Conservation (phyloP, 2,329 filamentous ascomycete genomes). For the Rhynchosporium graminicola region DNA sequence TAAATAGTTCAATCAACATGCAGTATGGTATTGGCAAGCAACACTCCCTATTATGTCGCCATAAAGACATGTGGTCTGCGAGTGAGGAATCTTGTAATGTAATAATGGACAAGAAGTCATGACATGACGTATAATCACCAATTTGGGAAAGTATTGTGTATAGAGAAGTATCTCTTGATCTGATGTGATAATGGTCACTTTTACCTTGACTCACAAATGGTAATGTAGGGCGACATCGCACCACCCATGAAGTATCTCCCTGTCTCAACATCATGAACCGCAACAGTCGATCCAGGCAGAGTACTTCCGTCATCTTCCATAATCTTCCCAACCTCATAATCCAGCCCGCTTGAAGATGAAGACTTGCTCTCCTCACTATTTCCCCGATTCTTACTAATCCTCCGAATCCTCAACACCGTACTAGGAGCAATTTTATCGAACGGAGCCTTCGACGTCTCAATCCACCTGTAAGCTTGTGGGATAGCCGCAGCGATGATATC, state of each 20-base stretch:
- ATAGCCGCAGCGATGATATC: conserved; percentile 42
- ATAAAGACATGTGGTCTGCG: too few species aligned
- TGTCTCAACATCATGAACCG: conserved; percentile 39
- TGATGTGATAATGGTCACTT: neutral
- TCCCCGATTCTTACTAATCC: conserved; percentile 23
- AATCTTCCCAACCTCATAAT: conserved; percentile 37
- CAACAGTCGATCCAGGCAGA: conserved; percentile 35
- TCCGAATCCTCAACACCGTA: conserved; percentile 36
- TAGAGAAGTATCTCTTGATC: too few species aligned
- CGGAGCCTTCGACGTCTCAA: conserved; percentile 33
- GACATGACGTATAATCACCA: too few species aligned
- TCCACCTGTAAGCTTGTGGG: conserved; percentile 34
- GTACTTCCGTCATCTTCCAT: conserved; percentile 42
- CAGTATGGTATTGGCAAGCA: too few species aligned
- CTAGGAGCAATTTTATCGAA: conserved; percentile 28
- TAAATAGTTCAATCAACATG: too few species aligned
- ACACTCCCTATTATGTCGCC: too few species aligned
- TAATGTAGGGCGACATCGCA: conserved; percentile 28
- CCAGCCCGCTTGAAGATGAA: conserved; percentile 16
- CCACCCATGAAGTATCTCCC: conserved; percentile 41
- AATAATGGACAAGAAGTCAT: too few species aligned
- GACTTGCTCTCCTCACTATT: conserved; percentile 13
- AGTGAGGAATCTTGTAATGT: too few species aligned
- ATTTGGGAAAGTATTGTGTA: too few species aligned
- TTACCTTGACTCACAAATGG: conserved; percentile 29